These are phyloP conservation scores for Cladosporium sp. DNA, from an alignment of 2,329 filamentous ascomycete genomes.

Conservation along the genomic window DNA sequence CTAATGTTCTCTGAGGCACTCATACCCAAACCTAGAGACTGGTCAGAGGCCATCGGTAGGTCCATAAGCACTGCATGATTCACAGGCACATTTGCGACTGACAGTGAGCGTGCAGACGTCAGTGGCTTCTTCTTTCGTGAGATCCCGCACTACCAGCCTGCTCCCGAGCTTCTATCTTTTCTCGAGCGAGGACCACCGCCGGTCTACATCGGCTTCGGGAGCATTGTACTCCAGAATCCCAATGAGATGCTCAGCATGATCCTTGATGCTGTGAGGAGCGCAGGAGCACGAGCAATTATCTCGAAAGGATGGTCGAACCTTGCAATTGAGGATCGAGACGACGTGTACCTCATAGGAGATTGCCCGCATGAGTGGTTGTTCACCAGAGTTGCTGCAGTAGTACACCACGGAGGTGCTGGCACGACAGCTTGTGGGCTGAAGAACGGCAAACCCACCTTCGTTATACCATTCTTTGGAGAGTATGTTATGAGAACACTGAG, in stretches of 20 bases:
- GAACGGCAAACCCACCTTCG: constrained; percentile 50
- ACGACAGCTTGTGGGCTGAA: constrained; percentile 55
- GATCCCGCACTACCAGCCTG: constrained; percentile 29
- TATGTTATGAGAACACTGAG: constrained; percentile 34
- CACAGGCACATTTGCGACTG: neutral
- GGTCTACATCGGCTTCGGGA: constrained; percentile 75
- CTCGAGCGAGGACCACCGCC: constrained; percentile 59
- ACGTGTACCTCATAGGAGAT: constrained; percentile 52
- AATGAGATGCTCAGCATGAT: constrained; percentile 67
- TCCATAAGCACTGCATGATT: constrained; percentile 27
- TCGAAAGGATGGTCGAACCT: constrained; percentile 70
- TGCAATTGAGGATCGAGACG: constrained; percentile 34
- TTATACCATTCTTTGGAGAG: constrained; percentile 59
- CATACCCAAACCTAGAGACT: constrained; percentile 22
- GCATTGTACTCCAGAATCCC: constrained; percentile 74
- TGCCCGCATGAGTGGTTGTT: constrained; percentile 60
- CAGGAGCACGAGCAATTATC: constrained; percentile 69
- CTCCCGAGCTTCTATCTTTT: constrained; percentile 46
- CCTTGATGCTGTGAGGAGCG: constrained; percentile 60
- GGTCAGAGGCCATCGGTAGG: constrained; percentile 62
- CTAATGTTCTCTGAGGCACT: constrained; percentile 14
- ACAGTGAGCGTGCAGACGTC: constrained; percentile 30
- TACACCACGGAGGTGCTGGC: constrained; percentile 60
- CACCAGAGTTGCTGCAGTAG: constrained; percentile 51
- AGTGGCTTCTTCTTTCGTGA: constrained; percentile 71